phyloP scores from a whole-genome alignment of 108 stramenopile genomes.

The Nitzschia sp. region DNA sequence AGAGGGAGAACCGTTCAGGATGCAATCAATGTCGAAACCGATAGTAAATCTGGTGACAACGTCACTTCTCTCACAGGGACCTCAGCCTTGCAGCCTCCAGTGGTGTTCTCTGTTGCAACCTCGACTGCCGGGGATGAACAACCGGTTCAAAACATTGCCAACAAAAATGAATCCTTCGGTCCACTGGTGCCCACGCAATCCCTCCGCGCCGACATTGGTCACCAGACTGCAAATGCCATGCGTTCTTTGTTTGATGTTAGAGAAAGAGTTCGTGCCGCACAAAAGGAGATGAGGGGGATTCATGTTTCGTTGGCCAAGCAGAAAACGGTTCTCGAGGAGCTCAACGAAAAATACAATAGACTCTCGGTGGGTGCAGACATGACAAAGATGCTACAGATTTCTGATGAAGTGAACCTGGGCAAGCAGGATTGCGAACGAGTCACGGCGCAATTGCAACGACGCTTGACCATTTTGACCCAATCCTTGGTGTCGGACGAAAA shows the following conservation, averaged over 20 bases:
- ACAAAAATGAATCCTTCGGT: neutral
- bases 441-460: slow-evolving; percentile 23
- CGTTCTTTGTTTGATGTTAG: slow-evolving; percentile 19
- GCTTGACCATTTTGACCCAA: slow-evolving; percentile 2
- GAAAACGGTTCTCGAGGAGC: neutral
- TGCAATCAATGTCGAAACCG: slow-evolving; percentile 31
- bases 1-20: slow-evolving; percentile 34
- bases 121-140: neutral
- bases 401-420: slow-evolving; percentile 8
- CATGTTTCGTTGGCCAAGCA: slow-evolving; percentile 17
- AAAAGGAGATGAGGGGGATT: slow-evolving; percentile 24
- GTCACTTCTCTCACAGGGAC: too few species aligned
- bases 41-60: neutral
- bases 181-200: slow-evolving; percentile 7
- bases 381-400: slow-evolving; percentile 11
- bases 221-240: slow-evolving; percentile 24
- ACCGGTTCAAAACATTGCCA: neutral
- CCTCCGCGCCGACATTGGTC: neutral
- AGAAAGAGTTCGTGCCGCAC: slow-evolving; percentile 21
- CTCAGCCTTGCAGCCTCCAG: slow-evolving; percentile 43
- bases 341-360: slow-evolving; percentile 2
- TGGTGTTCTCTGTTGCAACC: slow-evolving; percentile 7
- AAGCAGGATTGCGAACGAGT: slow-evolving; percentile 30
- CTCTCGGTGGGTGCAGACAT: slow-evolving; percentile 2
- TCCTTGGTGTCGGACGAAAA: neutral